Evolutionary conservation across 352 stramenopile species (phyloP).

Genomic region (Globisporangium nunn): DNA sequence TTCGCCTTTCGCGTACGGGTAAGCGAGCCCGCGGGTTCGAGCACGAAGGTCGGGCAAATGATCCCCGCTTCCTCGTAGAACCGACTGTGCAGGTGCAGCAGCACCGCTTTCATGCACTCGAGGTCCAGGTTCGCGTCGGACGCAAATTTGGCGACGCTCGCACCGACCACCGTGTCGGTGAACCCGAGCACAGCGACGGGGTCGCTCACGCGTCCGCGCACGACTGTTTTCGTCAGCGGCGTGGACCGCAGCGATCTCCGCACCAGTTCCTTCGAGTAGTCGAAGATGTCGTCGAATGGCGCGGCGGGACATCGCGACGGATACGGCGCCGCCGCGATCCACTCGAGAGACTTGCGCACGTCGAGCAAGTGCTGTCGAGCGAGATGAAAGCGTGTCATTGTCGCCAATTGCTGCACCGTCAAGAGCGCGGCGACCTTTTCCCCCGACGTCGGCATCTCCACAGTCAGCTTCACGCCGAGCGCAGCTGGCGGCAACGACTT

Average conservation of each 20-base stretch:
- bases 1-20: background rate
- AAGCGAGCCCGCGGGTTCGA: background rate
- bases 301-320: too few species aligned
- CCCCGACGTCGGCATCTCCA: background rate
- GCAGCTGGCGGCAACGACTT: background rate
- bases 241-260: background rate
- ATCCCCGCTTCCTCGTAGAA: background rate
- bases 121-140: background rate
- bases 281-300: too few species aligned
- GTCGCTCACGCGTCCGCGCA: background rate
- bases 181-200: background rate
- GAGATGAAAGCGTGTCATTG: too few species aligned
- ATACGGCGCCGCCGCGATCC: too few species aligned
- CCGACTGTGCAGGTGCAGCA: background rate
- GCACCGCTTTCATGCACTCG: background rate
- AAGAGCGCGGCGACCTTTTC: background rate
- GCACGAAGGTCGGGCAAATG: conserved; percentile 5
- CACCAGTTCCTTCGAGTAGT: too few species aligned
- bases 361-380: too few species aligned
- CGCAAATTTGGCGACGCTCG: background rate
- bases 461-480: background rate
- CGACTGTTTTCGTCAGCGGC: conserved; percentile 1
- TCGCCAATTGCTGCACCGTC: conserved; percentile 2
- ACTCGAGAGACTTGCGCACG: too few species aligned
- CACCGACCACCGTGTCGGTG: conserved; percentile 3